Evolutionary conservation across 345 rosid genomes (phyloP).

Genomic region (Citrus sinensis): DNA sequence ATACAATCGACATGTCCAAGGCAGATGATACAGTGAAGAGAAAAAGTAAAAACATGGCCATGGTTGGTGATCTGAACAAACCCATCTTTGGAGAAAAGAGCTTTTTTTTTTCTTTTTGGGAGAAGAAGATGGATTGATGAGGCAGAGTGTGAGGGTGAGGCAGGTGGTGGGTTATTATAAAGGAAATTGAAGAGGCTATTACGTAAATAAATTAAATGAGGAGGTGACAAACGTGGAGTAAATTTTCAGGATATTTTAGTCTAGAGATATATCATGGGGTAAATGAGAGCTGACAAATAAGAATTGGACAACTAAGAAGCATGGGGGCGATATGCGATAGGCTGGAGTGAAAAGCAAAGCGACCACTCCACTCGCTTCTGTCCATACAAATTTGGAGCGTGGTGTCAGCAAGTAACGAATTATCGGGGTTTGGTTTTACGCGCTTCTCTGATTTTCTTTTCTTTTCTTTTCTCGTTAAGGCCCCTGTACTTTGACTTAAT

Average conservation of each 20-base stretch:
- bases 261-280: no score
- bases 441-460: background rate
- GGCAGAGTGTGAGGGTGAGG: background rate
- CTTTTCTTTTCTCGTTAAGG: background rate
- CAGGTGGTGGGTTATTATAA: background rate
- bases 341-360: background rate
- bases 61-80: conserved; percentile 16
- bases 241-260: background rate
- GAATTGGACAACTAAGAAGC: background rate
- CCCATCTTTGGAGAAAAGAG: conserved; percentile 27
- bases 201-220: background rate
- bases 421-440: background rate
- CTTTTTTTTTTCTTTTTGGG: background rate
- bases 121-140: background rate
- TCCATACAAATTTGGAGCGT: background rate
- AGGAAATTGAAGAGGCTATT: background rate
- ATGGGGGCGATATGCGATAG: conserved; percentile 20
- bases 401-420: background rate
- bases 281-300: background rate
- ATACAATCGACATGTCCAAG: conserved; percentile 71
- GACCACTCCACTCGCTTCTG: background rate
- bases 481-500: no score
- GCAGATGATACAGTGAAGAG: conserved; percentile 54
- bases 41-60: conserved; percentile 34
- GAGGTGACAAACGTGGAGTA: background rate